Evolutionary conservation across 2,329 filamentous ascomycete genomes (phyloP).

Genomic region (Aspergillus clavatus): DNA sequence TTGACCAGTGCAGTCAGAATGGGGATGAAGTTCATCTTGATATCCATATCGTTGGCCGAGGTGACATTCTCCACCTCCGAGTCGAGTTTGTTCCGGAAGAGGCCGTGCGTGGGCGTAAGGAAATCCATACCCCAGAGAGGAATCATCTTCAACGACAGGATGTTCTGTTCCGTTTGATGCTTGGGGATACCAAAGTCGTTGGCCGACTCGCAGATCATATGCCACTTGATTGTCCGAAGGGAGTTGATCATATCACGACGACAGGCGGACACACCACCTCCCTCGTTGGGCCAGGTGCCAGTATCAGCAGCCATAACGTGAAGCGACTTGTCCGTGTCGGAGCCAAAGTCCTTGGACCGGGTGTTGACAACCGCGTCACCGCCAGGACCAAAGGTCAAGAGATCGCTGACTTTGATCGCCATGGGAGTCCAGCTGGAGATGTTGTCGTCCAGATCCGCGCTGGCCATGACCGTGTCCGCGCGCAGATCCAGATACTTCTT

Average conservation of each 20-base stretch:
- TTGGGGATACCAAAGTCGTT: slow-evolving; percentile 54
- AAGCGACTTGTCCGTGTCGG: slow-evolving; percentile 45
- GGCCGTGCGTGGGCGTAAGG: slow-evolving; percentile 49
- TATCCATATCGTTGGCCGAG: slow-evolving; percentile 44
- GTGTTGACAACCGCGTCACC: slow-evolving; percentile 51
- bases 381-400: slow-evolving; percentile 51
- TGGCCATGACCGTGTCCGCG: slow-evolving; percentile 49
- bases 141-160: slow-evolving; percentile 51
- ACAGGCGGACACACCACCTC: slow-evolving; percentile 53
- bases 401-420: slow-evolving; percentile 48
- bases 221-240: slow-evolving; percentile 50
- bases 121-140: slow-evolving; percentile 54
- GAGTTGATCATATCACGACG: slow-evolving; percentile 53
- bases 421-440: slow-evolving; percentile 51
- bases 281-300: slow-evolving; percentile 51
- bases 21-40: slow-evolving; percentile 52
- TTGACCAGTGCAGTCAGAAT: slow-evolving; percentile 48
- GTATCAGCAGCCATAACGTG: slow-evolving; percentile 52
- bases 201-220: slow-evolving; percentile 52
- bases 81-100: slow-evolving; percentile 52
- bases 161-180: slow-evolving; percentile 53
- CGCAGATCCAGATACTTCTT: slow-evolving; percentile 43
- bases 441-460: slow-evolving; percentile 48
- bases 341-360: slow-evolving; percentile 45
- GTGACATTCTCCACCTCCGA: slow-evolving; percentile 48